Evolutionary conservation across 257 asterid genomes (phyloP).

Genomic region (Linderniella brevidens): DNA sequence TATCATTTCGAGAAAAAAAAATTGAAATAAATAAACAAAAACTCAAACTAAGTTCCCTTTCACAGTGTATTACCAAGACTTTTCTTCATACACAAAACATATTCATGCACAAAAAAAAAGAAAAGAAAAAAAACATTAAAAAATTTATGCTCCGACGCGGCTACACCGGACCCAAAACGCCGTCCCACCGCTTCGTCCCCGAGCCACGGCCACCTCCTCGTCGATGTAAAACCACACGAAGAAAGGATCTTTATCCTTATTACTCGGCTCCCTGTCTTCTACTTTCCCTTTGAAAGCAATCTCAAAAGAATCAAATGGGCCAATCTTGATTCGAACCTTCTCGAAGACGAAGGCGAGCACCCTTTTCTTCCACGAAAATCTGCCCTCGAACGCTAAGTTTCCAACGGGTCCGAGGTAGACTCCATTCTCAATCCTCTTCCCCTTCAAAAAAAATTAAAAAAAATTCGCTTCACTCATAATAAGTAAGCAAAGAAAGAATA

Average conservation of each 20-base stretch:
- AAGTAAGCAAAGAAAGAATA: too few relatives aligned
- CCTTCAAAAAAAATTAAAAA: conserved; percentile 26
- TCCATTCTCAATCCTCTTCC: conserved; percentile 86
- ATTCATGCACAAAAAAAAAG: too few relatives aligned
- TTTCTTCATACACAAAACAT: too few relatives aligned
- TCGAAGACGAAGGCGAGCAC: conserved; percentile 72
- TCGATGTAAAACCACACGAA: conserved; percentile 84
- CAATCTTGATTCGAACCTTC: conserved; percentile 48
- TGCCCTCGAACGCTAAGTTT: conserved; percentile 63
- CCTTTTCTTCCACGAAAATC: conserved; percentile 72
- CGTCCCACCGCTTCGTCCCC: conserved; percentile 89
- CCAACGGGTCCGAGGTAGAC: conserved; percentile 75
- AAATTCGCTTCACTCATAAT: neutral
- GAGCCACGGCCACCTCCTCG: conserved; percentile 92
- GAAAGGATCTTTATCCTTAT: conserved; percentile 57
- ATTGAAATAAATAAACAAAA: too few relatives aligned
- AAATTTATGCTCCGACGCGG: conserved; percentile 13
- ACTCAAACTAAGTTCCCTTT: too few relatives aligned
- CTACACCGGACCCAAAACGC: conserved; percentile 87
- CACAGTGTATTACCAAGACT: too few relatives aligned
- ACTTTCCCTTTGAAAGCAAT: conserved; percentile 48
- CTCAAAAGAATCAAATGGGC: conserved; percentile 62
- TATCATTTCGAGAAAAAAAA: too few relatives aligned
- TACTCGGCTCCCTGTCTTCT: conserved; percentile 52
- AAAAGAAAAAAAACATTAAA: too few relatives aligned